Evolutionary conservation across 139 green algal genomes (phyloP), one percentile per base, ranked within the genome.

Genomic region (Haematococcus lacustris): DNA sequence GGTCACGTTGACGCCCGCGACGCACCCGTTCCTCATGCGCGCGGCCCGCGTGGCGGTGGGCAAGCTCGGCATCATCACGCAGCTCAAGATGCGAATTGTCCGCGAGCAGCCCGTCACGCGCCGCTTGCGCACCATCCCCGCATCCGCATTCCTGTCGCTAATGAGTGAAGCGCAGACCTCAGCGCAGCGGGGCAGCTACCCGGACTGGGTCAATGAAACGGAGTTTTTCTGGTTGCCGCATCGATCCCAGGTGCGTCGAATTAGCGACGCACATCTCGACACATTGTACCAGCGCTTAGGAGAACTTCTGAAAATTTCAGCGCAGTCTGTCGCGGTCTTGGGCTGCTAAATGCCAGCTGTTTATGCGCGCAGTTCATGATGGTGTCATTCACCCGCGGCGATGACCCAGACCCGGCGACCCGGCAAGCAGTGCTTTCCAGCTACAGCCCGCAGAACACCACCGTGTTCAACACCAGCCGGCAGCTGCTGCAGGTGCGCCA

Each of bases 211-310:
- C 33, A 79, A 86, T 51, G 76, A 84, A 40, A 85, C 74, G 17
- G 75, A 88, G 51, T 81, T 67, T 25, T 88, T 88, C 76, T 86
- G 80, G 83, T 71, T 84, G 23, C 68, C 76, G 38, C 83, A 88
- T 39, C 30, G 67, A 0, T 59, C 68, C 30, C 60, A 81, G 75
- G 72, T 81, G 68, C 2, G 71, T n/a, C n/a, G n/a, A n/a, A n/a
- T n/a, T n/a, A n/a, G n/a, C n/a, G n/a, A n/a, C n/a, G n/a, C n/a
- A n/a, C n/a, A n/a, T n/a, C n/a, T n/a, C n/a, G n/a, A n/a, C 17
- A 5, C 32, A 69, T 13, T 41, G n/a, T n/a, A n/a, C n/a, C n/a
- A n/a, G 13, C 26, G 63, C 6, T 69, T n/a, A 47, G 57, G 25
- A 30, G 25, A n/a, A n/a, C n/a, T 33, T n/a, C 25, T 13, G 25